phyloP scores from a whole-genome alignment of 768 basidiomycete species.

The Trametes coccinea region DNA sequence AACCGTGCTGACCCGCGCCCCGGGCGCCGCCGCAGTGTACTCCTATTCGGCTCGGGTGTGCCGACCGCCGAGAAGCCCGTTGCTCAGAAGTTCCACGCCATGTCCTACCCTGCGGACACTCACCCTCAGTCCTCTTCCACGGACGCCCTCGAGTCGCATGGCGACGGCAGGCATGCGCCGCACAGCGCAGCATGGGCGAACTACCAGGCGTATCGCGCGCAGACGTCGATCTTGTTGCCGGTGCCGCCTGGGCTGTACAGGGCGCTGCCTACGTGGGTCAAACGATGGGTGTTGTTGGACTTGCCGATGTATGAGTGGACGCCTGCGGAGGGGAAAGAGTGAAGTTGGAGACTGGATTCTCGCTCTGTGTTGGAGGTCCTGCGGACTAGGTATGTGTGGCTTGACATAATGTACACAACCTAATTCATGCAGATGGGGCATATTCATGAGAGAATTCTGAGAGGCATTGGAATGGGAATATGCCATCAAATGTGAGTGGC shows the following conservation, averaged over 20 bases:
- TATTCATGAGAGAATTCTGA: too few relatives aligned
- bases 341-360: too few relatives aligned
- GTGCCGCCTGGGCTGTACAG: constrained; percentile 57
- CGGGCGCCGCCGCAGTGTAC: constrained; percentile 37
- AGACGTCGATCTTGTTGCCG: constrained; percentile 63
- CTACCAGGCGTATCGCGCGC: constrained; percentile 55
- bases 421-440: too few relatives aligned
- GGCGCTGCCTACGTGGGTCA: constrained; percentile 50
- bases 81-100: constrained; percentile 57
- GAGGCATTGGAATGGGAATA: too few relatives aligned
- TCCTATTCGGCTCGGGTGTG: constrained; percentile 70
- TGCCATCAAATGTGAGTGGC: too few relatives aligned
- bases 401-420: too few relatives aligned
- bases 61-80: constrained; percentile 70
- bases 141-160: constrained; percentile 30
- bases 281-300: constrained; percentile 58
- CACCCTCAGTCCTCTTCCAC: neutral
- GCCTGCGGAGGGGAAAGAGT: constrained; percentile 43
- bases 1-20: too few relatives aligned
- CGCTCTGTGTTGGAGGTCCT: too few relatives aligned
- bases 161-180: neutral
- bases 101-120: constrained; percentile 37
- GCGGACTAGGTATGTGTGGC: too few relatives aligned
- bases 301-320: constrained; percentile 63
- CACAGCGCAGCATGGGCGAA: constrained; percentile 44